Percentiles rank a stretch among this genome's conserved stretches.
Evolutionary conservation across 1,284 basidiomycete species (phyloP).

Genomic region (Porogramme epimiltina): DNA sequence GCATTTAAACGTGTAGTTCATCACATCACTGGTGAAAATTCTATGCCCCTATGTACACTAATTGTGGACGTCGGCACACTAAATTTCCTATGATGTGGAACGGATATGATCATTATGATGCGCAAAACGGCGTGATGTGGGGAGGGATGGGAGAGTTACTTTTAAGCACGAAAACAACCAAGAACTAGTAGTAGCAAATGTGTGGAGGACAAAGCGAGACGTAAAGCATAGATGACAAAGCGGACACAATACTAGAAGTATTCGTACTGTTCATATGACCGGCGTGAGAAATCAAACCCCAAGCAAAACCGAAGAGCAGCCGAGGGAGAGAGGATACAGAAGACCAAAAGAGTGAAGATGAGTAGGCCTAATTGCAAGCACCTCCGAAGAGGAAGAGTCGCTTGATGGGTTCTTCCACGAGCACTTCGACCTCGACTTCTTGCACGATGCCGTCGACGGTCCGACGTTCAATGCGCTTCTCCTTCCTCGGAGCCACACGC

Average conservation of each 20-base stretch:
- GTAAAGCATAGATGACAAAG: slow-evolving; percentile 12
- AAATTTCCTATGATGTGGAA: not conserved
- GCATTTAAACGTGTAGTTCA: too few relatives aligned
- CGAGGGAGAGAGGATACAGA: not conserved
- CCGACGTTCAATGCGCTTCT: slow-evolving; percentile 47
- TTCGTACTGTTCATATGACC: slow-evolving; percentile 20
- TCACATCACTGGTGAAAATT: too few relatives aligned
- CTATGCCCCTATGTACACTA: too few relatives aligned
- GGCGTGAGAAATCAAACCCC: slow-evolving; percentile 4
- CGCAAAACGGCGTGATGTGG: not conserved
- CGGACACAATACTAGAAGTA: slow-evolving; percentile 12
- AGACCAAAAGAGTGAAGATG: slow-evolving; percentile 18
- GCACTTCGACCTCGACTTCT: slow-evolving; percentile 53
- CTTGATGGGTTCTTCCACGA: slow-evolving; percentile 47
- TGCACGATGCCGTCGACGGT: slow-evolving; percentile 55
- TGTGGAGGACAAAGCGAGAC: slow-evolving; percentile 14
- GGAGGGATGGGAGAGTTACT: not conserved
- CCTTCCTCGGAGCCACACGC: slow-evolving; percentile 53
- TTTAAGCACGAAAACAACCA: slow-evolving; percentile 17
- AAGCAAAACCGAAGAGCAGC: not conserved
- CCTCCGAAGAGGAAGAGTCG: slow-evolving; percentile 52
- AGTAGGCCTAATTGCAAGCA: slow-evolving; percentile 15
- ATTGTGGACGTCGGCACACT: not conserved
- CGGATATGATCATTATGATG: not conserved
- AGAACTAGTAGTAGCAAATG: not conserved